A percentile compares a stretch with the other conserved stretches of the same genome.
phyloP scores from a whole-genome alignment of 2,329 filamentous ascomycete genomes.

The Fusarium humuli region DNA sequence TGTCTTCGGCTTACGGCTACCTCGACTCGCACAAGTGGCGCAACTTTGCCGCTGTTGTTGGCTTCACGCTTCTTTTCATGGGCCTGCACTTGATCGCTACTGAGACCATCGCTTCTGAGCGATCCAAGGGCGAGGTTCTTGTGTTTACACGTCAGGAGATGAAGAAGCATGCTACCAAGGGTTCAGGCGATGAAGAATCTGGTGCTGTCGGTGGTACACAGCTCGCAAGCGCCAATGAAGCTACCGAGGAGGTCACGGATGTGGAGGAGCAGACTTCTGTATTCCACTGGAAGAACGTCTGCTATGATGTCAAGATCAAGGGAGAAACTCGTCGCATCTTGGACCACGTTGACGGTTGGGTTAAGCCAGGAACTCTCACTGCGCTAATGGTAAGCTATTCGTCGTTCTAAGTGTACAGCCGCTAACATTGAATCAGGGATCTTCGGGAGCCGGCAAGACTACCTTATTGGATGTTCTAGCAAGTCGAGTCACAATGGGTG shows the following conservation, averaged over 20 bases:
- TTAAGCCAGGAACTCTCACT: slow-evolving; percentile 78
- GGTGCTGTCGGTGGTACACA: background rate
- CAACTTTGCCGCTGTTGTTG: slow-evolving; percentile 36
- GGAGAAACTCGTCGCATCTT: slow-evolving; percentile 74
- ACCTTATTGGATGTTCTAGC: slow-evolving; percentile 86
- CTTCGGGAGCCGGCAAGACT: slow-evolving; percentile 88
- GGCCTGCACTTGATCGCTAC: slow-evolving; percentile 34
- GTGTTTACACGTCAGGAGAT: slow-evolving; percentile 41
- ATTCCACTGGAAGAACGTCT: slow-evolving; percentile 78
- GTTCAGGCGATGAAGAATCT: slow-evolving; percentile 54
- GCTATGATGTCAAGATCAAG: slow-evolving; percentile 76
- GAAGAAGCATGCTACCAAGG: slow-evolving; percentile 56
- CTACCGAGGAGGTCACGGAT: slow-evolving; percentile 16
- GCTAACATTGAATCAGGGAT: slow-evolving; percentile 78
- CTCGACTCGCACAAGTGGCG: slow-evolving; percentile 39
- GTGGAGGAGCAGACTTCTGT: slow-evolving; percentile 51
- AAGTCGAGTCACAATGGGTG: slow-evolving; percentile 84
- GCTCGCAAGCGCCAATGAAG: slow-evolving; percentile 70
- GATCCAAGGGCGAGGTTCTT: slow-evolving; percentile 40
- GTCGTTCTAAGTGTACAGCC: slow-evolving; percentile 81
- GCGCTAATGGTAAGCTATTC: slow-evolving; percentile 72
- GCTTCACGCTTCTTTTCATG: slow-evolving; percentile 40
- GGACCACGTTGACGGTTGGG: slow-evolving; percentile 77
- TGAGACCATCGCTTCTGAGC: slow-evolving; percentile 35
- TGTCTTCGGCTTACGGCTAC: slow-evolving; percentile 29